Percentiles rank a stretch among this genome's conserved stretches.
These are phyloP conservation scores for Aquilaria sinensis DNA, from an alignment of 345 rosid genomes.

Conservation along the genomic window DNA sequence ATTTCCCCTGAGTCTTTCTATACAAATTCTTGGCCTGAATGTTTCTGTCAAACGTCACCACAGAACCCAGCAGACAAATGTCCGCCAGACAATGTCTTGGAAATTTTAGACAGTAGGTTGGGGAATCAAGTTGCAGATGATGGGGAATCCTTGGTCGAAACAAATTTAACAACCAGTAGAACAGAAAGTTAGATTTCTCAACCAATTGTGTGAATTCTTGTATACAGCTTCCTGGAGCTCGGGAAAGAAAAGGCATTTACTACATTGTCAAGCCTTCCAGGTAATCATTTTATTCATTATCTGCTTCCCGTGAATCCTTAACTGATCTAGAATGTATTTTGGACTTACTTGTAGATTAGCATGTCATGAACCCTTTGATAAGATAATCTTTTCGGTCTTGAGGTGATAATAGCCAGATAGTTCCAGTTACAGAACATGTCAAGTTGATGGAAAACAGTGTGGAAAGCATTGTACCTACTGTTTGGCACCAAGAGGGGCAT, in stretches of 20 bases:
- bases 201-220: neutral
- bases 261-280: constrained; percentile 13
- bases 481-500: too few relatives aligned
- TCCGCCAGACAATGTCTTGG: constrained; percentile 80
- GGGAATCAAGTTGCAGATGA: constrained; percentile 32
- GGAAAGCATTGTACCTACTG: too few relatives aligned
- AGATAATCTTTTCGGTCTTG: too few relatives aligned
- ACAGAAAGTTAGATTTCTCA: constrained; percentile 33
- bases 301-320: neutral
- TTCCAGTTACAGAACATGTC: too few relatives aligned
- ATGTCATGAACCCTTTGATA: too few relatives aligned
- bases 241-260: constrained; percentile 14
- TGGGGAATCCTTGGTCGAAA: constrained; percentile 25
- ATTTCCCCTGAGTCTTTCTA: constrained; percentile 90
- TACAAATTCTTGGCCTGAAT: constrained; percentile 98
- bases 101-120: constrained; percentile 54
- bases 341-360: too few relatives aligned
- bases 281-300: constrained; percentile 17
- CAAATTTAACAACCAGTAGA: constrained; percentile 38
- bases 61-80: constrained; percentile 70
- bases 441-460: too few relatives aligned
- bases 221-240: constrained; percentile 2
- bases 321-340: neutral
- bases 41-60: constrained; percentile 76
- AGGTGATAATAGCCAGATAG: too few relatives aligned